Percentiles rank a stretch among this genome's conserved stretches.
Evolutionary conservation across 441 rosid species (phyloP).

Genomic region (Pelargonium australe): DNA sequence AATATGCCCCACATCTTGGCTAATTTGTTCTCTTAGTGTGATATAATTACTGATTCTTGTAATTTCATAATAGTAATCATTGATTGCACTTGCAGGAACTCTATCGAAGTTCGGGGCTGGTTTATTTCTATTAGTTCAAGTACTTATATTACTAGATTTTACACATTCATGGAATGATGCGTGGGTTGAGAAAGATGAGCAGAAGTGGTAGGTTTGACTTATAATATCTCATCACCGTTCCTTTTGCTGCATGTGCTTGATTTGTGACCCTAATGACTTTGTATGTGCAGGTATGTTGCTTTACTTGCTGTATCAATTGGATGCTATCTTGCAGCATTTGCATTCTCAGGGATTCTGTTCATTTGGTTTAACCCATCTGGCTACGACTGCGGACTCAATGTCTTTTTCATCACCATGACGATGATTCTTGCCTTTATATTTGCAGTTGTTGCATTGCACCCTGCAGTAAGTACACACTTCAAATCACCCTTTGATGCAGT

Average conservation of each 20-base stretch:
- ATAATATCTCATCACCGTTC: constrained; percentile 8
- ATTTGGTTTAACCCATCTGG: constrained; percentile 98
- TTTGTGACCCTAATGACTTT: constrained; percentile 23
- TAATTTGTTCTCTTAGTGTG: constrained; percentile 3
- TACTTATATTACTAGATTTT: constrained; percentile 70
- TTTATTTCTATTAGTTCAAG: constrained; percentile 82
- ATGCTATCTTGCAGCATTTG: constrained; percentile 77
- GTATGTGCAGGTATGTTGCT: constrained; percentile 63
- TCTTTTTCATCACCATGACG: constrained; percentile 84
- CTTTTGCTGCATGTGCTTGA: constrained; percentile 15
- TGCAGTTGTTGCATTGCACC: constrained; percentile 70
- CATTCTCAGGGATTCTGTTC: constrained; percentile 73
- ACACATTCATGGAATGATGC: constrained; percentile 91
- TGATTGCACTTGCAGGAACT: constrained; percentile 44
- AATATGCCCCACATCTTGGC: neutral
- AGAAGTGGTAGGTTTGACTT: constrained; percentile 55
- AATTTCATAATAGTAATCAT: neutral
- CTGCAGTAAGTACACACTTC: constrained; percentile 42
- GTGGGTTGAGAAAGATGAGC: constrained; percentile 97
- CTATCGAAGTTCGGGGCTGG: constrained; percentile 90
- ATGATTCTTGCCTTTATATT: constrained; percentile 76
- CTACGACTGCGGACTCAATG: constrained; percentile 79
- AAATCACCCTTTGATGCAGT: neutral
- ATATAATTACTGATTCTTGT: constrained; percentile 9
- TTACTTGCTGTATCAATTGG: constrained; percentile 66